These are phyloP conservation scores for Parastagonospora nodorum DNA, from an alignment of 2,329 filamentous ascomycete genomes.

Conservation along the genomic window DNA sequence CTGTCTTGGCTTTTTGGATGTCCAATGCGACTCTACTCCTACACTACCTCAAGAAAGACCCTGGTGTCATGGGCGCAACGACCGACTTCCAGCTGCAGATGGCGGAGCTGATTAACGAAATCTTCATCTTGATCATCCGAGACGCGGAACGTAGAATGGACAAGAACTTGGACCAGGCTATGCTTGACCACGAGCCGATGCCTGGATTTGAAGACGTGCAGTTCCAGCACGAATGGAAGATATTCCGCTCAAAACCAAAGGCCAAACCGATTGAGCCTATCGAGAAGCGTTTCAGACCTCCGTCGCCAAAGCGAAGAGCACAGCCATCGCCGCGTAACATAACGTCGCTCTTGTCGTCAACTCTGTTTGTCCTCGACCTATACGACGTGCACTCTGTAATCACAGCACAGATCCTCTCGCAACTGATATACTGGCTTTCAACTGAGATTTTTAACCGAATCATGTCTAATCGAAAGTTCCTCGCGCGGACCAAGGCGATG, in stretches of 20 bases:
- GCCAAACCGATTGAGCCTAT: slow-evolving; percentile 82
- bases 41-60: slow-evolving; percentile 95
- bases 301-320: slow-evolving; percentile 88
- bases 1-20: slow-evolving; percentile 97
- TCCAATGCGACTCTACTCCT: slow-evolving; percentile 95
- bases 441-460: slow-evolving; percentile 97
- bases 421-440: slow-evolving; percentile 94
- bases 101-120: slow-evolving; percentile 94
- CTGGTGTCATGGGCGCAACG: slow-evolving; percentile 78
- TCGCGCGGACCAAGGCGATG: slow-evolving; percentile 97
- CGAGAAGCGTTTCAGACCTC: slow-evolving; percentile 89
- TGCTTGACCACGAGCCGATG: slow-evolving; percentile 98
- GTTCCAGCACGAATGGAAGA: slow-evolving; percentile 98
- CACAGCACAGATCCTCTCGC: slow-evolving; percentile 85
- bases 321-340: slow-evolving; percentile 94
- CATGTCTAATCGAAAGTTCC: slow-evolving; percentile 93
- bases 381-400: slow-evolving; percentile 99
- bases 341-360: slow-evolving; percentile 92
- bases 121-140: slow-evolving; percentile 95
- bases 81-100: slow-evolving; percentile 90
- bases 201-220: slow-evolving; percentile 95
- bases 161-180: slow-evolving; percentile 89
- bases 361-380: slow-evolving; percentile 94
- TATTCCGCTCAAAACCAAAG: slow-evolving; percentile 90
- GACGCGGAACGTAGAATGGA: slow-evolving; percentile 96